These are phyloP conservation scores for Solioccasus polychromus DNA, from an alignment of 768 basidiomycete genomes.

Conservation along the genomic window DNA sequence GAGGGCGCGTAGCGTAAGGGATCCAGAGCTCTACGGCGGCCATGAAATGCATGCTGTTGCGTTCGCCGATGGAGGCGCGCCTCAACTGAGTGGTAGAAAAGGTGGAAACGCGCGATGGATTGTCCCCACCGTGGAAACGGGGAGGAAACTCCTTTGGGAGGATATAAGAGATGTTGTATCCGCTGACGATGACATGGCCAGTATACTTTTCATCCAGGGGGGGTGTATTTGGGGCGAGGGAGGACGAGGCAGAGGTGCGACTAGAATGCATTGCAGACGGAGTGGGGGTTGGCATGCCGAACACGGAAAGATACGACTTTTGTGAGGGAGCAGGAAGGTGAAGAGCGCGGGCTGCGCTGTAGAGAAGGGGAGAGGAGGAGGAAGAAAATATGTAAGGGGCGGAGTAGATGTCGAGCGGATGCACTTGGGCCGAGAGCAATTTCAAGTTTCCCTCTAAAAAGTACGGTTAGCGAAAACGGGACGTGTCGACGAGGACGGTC, in stretches of 20 bases:
- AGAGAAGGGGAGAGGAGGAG: constrained; percentile 56
- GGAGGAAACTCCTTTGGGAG: constrained; percentile 64
- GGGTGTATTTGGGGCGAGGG: constrained; percentile 27
- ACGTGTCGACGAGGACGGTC: constrained; percentile 10
- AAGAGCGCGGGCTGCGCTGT: constrained; percentile 66
- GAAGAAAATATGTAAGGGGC: constrained; percentile 76
- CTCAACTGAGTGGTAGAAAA: constrained; percentile 37
- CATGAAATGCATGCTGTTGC: constrained; percentile 69
- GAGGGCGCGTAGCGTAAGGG: constrained; percentile 65
- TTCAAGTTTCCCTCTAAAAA: constrained; percentile 74
- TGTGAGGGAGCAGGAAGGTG: constrained; percentile 59
- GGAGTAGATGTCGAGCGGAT: constrained; percentile 70
- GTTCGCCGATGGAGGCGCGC: constrained; percentile 54
- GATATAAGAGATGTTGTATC: constrained; percentile 74
- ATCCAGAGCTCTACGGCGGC: constrained; percentile 76
- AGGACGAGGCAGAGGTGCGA: constrained; percentile 37
- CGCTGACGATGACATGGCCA: constrained; percentile 73
- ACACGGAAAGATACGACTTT: constrained; percentile 59
- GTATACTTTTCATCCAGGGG: constrained; percentile 67
- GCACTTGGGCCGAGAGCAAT: constrained; percentile 67
- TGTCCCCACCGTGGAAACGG: constrained; percentile 26
- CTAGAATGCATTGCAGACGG: constrained; percentile 30
- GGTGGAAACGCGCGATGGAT: constrained; percentile 18
- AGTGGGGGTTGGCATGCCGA: constrained; percentile 40
- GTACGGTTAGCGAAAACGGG: neutral